A percentile compares a stretch with the other conserved stretches of the same genome.
These are phyloP conservation scores for Fusarium guadeloupense DNA, from an alignment of 2,329 filamentous ascomycete genomes.

Conservation along the genomic window DNA sequence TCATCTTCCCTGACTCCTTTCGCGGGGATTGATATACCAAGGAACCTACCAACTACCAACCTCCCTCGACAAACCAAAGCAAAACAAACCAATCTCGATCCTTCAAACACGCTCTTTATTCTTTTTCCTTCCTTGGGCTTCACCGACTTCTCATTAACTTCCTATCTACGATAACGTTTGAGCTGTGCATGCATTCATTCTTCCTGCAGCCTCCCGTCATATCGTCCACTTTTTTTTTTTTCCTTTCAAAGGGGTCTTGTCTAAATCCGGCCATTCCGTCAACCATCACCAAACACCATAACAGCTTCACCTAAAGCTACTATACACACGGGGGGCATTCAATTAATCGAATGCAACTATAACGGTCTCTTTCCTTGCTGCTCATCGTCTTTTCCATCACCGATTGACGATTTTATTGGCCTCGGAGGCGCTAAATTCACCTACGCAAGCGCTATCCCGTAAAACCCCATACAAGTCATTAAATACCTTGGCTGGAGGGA, in stretches of 20 bases:
- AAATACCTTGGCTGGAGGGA: slow-evolving; percentile 20
- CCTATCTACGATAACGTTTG: background rate
- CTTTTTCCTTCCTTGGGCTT: slow-evolving; percentile 1
- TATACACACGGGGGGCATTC: slow-evolving; percentile 18
- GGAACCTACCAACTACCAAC: slow-evolving; percentile 1
- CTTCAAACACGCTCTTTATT: background rate
- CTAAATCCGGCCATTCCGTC: slow-evolving; percentile 25
- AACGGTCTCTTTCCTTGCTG: background rate
- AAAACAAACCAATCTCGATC: background rate
- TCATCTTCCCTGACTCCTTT: slow-evolving; percentile 25
- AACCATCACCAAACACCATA: slow-evolving; percentile 10
- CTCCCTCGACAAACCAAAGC: slow-evolving; percentile 26
- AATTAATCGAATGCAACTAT: slow-evolving; percentile 15
- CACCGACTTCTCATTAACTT: background rate
- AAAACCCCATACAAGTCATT: slow-evolving; percentile 24
- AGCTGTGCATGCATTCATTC: slow-evolving; percentile 9
- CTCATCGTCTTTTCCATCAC: background rate
- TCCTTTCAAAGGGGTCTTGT: background rate
- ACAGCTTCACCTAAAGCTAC: slow-evolving; percentile 15
- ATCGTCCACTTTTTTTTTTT: slow-evolving; percentile 7
- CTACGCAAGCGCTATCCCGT: slow-evolving; percentile 16
- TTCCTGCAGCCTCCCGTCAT: slow-evolving; percentile 5
- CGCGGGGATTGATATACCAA: slow-evolving; percentile 1
- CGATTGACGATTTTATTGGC: slow-evolving; percentile 5
- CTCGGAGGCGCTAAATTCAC: slow-evolving; percentile 28